phyloP scores from a whole-genome alignment of 352 stramenopile genomes.

The Phytopythium oedochilum region DNA sequence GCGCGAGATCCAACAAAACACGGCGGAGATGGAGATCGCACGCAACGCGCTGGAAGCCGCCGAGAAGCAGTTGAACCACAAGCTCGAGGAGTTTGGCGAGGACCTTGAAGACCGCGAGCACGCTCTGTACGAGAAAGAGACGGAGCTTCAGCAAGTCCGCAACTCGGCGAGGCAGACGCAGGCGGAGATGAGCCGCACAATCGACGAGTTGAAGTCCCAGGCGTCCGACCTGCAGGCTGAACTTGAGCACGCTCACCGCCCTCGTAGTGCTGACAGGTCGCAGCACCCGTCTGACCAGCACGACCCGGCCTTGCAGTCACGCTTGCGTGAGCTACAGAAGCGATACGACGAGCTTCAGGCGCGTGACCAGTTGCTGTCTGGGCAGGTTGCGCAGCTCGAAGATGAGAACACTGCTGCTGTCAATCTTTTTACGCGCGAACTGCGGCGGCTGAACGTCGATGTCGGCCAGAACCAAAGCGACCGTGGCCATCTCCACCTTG shows the following conservation, averaged over 20 bases:
- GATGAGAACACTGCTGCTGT: slow-evolving; percentile 30
- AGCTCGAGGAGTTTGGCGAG: slow-evolving; percentile 36
- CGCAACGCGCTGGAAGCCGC: slow-evolving; percentile 32
- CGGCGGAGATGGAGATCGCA: slow-evolving; percentile 34
- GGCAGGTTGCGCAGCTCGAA: slow-evolving; percentile 32
- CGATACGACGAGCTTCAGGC: slow-evolving; percentile 22
- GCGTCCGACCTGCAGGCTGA: not conserved
- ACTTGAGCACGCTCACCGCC: slow-evolving; percentile 2
- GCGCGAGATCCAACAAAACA: slow-evolving; percentile 34
- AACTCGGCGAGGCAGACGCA: not conserved
- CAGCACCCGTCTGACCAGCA: not conserved
- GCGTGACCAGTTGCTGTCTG: slow-evolving; percentile 23
- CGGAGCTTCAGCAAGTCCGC: slow-evolving; percentile 18
- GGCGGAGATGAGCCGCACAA: not conserved
- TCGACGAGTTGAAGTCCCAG: not conserved
- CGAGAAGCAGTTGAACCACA: slow-evolving; percentile 34
- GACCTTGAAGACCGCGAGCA: slow-evolving; percentile 23
- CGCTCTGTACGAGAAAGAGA: slow-evolving; percentile 23
- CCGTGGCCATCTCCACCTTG: slow-evolving; percentile 1
- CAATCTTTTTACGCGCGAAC: slow-evolving; percentile 30
- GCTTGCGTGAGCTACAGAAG: slow-evolving; percentile 20
- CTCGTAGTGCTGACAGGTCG: not conserved
- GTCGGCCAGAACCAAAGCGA: slow-evolving; percentile 11
- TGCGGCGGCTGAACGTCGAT: slow-evolving; percentile 36
- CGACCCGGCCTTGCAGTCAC: slow-evolving; percentile 9